Evolutionary conservation across 1,284 basidiomycete species (phyloP), one percentile per base, ranked within the genome.

Genomic region (Ceratobasidium sp.): DNA sequence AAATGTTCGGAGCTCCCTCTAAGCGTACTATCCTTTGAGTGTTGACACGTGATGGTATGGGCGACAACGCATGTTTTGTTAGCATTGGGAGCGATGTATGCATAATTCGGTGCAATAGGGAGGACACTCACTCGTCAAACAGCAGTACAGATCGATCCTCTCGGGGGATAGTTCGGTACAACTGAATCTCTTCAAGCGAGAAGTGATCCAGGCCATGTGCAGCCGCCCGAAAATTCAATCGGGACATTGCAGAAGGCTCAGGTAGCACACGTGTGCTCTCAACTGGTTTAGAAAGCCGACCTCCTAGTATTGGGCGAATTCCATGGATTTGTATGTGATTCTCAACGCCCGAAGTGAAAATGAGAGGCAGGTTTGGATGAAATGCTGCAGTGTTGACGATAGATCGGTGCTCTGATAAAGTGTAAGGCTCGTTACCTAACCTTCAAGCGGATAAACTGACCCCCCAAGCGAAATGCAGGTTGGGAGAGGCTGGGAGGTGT

Each of bases 331-430:
- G 53, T 54, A 56, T 35, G 20, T 68, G 42, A 32, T 27, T 55
- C 38, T 68, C 64, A 10, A 68, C 53, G 8, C 64, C 64, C 29
- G 64, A 38, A 8, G 52, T 68, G 31, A 68, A 38, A 22, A 68
- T 47, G n/a, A 68, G 7, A 20, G 64, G 64, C 25, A 68, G 42
- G 8, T 52, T 55, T 17, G 64, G 64, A 13, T 68, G 64, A 42
- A 56, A 55, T n/a, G 64, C 64, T 35, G 64, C 64, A 12, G 64
- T 68, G 43, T 68, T 68, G 25, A 68, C 53, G 29, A 68, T 55
- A 34, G 64, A 68, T n/a, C 25, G 32, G 27, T 68, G 64, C 17
- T 43, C 64, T 68, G 29, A 12, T 22, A 25, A 34, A 54, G 32
- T 42, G 27, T 45, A 29, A 68, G 52, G 15, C 6, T 7, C 17